phyloP scores from a whole-genome alignment of 768 basidiomycete genomes.

The Infundibulicybe gibba region DNA sequence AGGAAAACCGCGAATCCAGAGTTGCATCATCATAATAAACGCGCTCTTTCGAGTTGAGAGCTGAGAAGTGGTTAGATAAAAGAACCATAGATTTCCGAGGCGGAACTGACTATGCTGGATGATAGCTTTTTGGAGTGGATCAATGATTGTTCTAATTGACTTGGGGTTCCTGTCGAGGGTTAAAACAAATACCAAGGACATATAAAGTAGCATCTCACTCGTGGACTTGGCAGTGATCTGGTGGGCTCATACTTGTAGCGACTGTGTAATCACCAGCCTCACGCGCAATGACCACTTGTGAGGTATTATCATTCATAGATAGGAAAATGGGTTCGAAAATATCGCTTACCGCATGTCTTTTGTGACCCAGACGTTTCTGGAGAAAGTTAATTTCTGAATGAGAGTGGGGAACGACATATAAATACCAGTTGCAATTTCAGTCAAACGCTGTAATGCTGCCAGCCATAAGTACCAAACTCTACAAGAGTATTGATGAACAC shows the following conservation, averaged over 20 bases:
- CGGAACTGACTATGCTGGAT: slow-evolving; percentile 55
- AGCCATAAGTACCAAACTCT: background rate
- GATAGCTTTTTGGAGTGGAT: slow-evolving; percentile 64
- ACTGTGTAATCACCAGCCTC: slow-evolving; percentile 72
- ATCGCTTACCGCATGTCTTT: slow-evolving; percentile 48
- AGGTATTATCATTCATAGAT: background rate
- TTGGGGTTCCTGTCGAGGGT: slow-evolving; percentile 46
- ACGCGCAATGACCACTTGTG: slow-evolving; percentile 59
- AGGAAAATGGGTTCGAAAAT: background rate
- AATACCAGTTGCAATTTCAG: slow-evolving; percentile 68
- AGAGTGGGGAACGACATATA: slow-evolving; percentile 1
- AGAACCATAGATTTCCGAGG: background rate
- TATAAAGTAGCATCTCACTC: slow-evolving; percentile 41
- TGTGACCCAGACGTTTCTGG: slow-evolving; percentile 65
- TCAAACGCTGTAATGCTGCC: slow-evolving; percentile 60
- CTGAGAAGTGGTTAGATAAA: slow-evolving; percentile 24
- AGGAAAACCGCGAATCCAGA: slow-evolving; percentile 62
- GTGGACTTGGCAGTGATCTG: slow-evolving; percentile 61
- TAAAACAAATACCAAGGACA: background rate
- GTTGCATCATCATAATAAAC: slow-evolving; percentile 60
- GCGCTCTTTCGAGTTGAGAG: slow-evolving; percentile 62
- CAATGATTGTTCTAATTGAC: slow-evolving; percentile 52
- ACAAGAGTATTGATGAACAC: slow-evolving; percentile 4
- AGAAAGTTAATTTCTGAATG: slow-evolving; percentile 1
- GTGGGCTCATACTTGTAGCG: slow-evolving; percentile 60